A percentile compares a stretch with the other conserved stretches of the same genome.
Evolutionary conservation across 1,139 yeast species (phyloP).

Genomic region (Pneumocystis sp.): DNA sequence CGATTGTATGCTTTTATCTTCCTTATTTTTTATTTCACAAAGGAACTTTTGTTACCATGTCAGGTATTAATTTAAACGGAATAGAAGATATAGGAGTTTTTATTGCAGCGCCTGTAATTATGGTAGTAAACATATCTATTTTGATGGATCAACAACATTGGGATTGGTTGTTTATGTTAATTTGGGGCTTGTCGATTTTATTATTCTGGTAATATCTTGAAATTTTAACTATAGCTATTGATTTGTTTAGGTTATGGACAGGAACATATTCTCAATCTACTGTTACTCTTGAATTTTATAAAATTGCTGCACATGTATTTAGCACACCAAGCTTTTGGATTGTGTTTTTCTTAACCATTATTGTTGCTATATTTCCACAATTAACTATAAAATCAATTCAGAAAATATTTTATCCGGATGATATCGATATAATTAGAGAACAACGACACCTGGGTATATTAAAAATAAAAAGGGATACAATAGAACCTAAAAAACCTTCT

Average conservation of each 20-base stretch:
- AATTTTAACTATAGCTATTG: neutral
- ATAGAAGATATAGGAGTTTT: slow-evolving; percentile 74
- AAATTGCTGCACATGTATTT: slow-evolving; percentile 59
- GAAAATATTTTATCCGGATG: slow-evolving; percentile 54
- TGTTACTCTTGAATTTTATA: slow-evolving; percentile 54
- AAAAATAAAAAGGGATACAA: slow-evolving; percentile 8
- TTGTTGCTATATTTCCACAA: slow-evolving; percentile 65
- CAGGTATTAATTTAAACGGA: slow-evolving; percentile 62
- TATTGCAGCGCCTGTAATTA: slow-evolving; percentile 64
- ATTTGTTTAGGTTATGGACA: slow-evolving; percentile 40
- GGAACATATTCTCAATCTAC: slow-evolving; percentile 67
- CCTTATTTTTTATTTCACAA: slow-evolving; percentile 56
- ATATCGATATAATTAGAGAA: slow-evolving; percentile 77
- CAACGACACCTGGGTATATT: slow-evolving; percentile 21
- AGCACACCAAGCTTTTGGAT: slow-evolving; percentile 74
- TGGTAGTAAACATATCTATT: slow-evolving; percentile 68
- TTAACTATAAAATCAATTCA: slow-evolving; percentile 49
- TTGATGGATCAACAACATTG: slow-evolving; percentile 75
- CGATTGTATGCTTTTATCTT: slow-evolving; percentile 70
- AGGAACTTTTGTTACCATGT: slow-evolving; percentile 40
- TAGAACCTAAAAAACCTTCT: neutral
- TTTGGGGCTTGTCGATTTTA: slow-evolving; percentile 49
- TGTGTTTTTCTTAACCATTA: slow-evolving; percentile 52
- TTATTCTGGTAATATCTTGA: slow-evolving; percentile 27
- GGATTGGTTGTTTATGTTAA: slow-evolving; percentile 72